Conservation (phyloP, 495 filamentous ascomycete species). For the Tuber magnatum region DNA sequence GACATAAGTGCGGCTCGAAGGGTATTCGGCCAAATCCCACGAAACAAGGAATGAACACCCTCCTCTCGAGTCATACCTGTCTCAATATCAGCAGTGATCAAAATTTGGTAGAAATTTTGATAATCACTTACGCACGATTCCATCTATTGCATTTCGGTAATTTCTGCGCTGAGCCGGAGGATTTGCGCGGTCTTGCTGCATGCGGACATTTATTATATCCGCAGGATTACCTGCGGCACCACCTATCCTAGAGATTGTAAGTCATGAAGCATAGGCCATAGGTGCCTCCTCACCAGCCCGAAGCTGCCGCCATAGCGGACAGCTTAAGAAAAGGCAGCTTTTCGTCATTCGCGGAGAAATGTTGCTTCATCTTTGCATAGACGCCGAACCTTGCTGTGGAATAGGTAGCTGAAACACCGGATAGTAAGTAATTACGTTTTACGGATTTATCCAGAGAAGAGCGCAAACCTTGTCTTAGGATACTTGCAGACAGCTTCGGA, state of each 20-base stretch:
- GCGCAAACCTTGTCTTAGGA: conserved; percentile 63
- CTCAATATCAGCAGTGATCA: conserved; percentile 1
- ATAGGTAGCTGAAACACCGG: conserved; percentile 54
- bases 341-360: conserved; percentile 49
- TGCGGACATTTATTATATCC: conserved; percentile 94
- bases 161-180: conserved; percentile 67
- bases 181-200: conserved; percentile 90
- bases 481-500: conserved; percentile 72
- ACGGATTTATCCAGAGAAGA: conserved; percentile 4
- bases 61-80: conserved; percentile 56
- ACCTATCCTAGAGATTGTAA: conserved; percentile 50
- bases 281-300: conserved; percentile 56
- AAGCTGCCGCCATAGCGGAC: conserved; percentile 68
- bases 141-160: conserved; percentile 83
- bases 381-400: conserved; percentile 88
- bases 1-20: conserved; percentile 91
- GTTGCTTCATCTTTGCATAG: conserved; percentile 81
- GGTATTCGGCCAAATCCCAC: conserved; percentile 87
- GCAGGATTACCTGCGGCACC: conserved; percentile 88
- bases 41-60: conserved; percentile 58
- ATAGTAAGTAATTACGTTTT: conserved; percentile 7
- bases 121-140: conserved; percentile 64
- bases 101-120: background rate
- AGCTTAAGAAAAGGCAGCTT: conserved; percentile 62
- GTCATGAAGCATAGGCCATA: background rate